phyloP scores from a whole-genome alignment of 1,284 basidiomycete species.

The Mycosarcoma maydis region DNA sequence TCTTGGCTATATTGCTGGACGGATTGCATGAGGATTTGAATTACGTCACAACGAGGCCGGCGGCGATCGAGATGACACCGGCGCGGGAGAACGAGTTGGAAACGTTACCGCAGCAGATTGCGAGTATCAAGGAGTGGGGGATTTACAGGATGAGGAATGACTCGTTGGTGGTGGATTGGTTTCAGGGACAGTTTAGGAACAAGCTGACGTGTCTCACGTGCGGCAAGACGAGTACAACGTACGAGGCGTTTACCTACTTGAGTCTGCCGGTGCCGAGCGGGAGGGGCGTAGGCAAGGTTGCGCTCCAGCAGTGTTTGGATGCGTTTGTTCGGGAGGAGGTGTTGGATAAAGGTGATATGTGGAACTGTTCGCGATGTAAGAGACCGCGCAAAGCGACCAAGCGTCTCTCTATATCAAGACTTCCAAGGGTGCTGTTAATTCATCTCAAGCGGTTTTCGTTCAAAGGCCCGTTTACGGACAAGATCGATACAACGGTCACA shows the following conservation, averaged over 20 bases:
- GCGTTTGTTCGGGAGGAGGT: slow-evolving; percentile 90
- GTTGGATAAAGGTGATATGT: slow-evolving; percentile 91
- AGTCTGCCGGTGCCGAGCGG: slow-evolving; percentile 68
- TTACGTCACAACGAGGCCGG: slow-evolving; percentile 49
- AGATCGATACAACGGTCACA: slow-evolving; percentile 69
- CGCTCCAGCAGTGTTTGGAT: slow-evolving; percentile 84
- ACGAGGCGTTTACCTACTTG: slow-evolving; percentile 73
- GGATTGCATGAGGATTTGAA: slow-evolving; percentile 55
- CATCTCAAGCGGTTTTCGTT: slow-evolving; percentile 95
- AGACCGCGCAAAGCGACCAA: slow-evolving; percentile 82
- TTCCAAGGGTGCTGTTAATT: slow-evolving; percentile 91
- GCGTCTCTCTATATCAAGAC: slow-evolving; percentile 83
- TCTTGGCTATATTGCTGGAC: slow-evolving; percentile 56
- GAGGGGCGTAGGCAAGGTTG: slow-evolving; percentile 74
- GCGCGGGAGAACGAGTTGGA: slow-evolving; percentile 69
- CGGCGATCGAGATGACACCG: slow-evolving; percentile 59
- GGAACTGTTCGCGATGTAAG: slow-evolving; percentile 90
- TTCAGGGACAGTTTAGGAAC: slow-evolving; percentile 65
- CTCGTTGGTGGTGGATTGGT: slow-evolving; percentile 53
- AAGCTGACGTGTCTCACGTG: slow-evolving; percentile 64
- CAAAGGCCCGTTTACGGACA: slow-evolving; percentile 92
- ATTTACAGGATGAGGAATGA: slow-evolving; percentile 64
- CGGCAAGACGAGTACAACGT: slow-evolving; percentile 87
- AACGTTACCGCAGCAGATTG: slow-evolving; percentile 77
- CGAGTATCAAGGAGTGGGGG: slow-evolving; percentile 51